These are phyloP conservation scores for Blastobotrys illinoisensis DNA, from an alignment of 1,139 yeast genomes.

Conservation along the genomic window DNA sequence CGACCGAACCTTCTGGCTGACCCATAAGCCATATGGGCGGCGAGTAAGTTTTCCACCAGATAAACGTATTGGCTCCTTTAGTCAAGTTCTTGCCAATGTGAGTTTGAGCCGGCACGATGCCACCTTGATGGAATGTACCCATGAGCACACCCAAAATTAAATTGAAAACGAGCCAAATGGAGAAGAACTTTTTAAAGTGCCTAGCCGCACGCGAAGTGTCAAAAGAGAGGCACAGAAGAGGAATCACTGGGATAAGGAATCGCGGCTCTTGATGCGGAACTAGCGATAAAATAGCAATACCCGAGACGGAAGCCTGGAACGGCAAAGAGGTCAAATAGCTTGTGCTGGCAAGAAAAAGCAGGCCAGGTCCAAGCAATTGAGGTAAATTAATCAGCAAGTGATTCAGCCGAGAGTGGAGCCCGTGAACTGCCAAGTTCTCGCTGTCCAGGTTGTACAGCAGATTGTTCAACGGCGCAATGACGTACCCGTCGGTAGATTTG, in stretches of 20 bases:
- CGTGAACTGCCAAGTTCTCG: slow-evolving; percentile 67
- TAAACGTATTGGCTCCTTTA: slow-evolving; percentile 17
- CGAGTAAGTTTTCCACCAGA: slow-evolving; percentile 91
- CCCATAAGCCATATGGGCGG: slow-evolving; percentile 89
- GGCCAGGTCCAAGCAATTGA: slow-evolving; percentile 71
- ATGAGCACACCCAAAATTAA: slow-evolving; percentile 51
- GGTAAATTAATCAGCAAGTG: slow-evolving; percentile 76
- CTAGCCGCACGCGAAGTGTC: slow-evolving; percentile 33
- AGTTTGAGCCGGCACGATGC: slow-evolving; percentile 65
- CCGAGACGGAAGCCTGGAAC: slow-evolving; percentile 57
- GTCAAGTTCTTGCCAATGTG: slow-evolving; percentile 33
- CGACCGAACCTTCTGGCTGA: slow-evolving; percentile 25
- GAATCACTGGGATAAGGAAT: slow-evolving; percentile 72
- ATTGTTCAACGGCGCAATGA: slow-evolving; percentile 73
- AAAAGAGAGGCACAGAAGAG: slow-evolving; percentile 61
- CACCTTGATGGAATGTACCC: slow-evolving; percentile 89
- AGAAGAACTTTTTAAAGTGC: slow-evolving; percentile 29
- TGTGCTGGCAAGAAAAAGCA: slow-evolving; percentile 40
- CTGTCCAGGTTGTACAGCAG: slow-evolving; percentile 58
- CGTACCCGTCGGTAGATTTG: slow-evolving; percentile 28
- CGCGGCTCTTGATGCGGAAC: slow-evolving; percentile 91
- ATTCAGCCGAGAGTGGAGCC: slow-evolving; percentile 72
- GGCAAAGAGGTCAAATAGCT: slow-evolving; percentile 27
- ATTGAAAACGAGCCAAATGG: slow-evolving; percentile 65
- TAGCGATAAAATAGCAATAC: slow-evolving; percentile 53